Evolutionary conservation across 1,284 basidiomycete genomes (phyloP), one percentile per base, ranked within the genome.

Genomic region (Golubevia sp.): DNA sequence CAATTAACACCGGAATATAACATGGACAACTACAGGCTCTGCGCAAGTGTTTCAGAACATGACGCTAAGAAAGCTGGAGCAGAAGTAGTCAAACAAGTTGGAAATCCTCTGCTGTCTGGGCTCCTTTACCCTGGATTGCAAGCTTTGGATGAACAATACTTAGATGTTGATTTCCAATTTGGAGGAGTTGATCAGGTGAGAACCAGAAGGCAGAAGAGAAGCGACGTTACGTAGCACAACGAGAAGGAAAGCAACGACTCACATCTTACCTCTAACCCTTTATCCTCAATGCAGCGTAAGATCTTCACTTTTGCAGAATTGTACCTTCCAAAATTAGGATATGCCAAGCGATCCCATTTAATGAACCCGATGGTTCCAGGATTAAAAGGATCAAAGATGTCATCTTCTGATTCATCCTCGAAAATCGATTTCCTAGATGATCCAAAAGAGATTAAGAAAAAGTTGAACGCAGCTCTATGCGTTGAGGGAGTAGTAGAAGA

Each of bases 321-420:
- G 78, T 94, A 93, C 88, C 90, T 99, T 59, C 97, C 96, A 2
- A 89, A 90, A 66, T 88, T 99, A 23, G 96, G 97, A 25, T 99
- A 98, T 86, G 86, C 87, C 57, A 97, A 98, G 86, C 92, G 97
- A 53, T 92, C 95, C 0, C 96, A 99, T 85, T 87, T 99, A 44
- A 99, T 99, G 96, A 99, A 97, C 86, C 87, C 89, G 15, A 99
- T 99, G 96, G 94, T 99, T 0, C 96, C 97, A 21, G 96, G 97
- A 49, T 88, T 99, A 54, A 86, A 87, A 13, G 96, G 96, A 27
- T 93, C 93, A 24, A 99, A 99, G 85, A 99, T 99, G 97, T 96
- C 93, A n/a, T 91, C 94, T 0, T 98, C 96, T 0, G 96, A 98
- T 78, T 91, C 93, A 26, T 92, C 95, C 84, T 93, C 91, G 70